Evolutionary conservation across 106 monocot genomes (phyloP), one percentile per base, ranked within the genome.

Genomic region (Phalaenopsis equestris): DNA sequence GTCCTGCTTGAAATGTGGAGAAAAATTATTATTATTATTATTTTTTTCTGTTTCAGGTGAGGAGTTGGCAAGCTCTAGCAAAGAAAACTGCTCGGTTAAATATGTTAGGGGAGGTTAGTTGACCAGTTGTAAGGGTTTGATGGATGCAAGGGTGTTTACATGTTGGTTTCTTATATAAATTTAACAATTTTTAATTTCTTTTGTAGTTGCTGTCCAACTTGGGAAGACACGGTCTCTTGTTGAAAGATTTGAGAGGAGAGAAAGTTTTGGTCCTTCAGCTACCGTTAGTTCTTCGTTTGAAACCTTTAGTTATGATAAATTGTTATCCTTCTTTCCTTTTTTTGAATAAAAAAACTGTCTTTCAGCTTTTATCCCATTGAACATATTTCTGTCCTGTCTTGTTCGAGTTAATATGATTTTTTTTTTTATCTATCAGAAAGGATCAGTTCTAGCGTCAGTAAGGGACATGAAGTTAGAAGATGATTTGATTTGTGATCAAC

Each of bases 181-280:
- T 79, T 77, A 41, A 81, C 76, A 42, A 41, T 84, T 30, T 68
- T 24, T 37, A 41, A 23, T 48, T 73, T 77, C 23, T 78, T 78
- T 73, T 79, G 42, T 83, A 97, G 96, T 94, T 86, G 90, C 90
- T 67, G 90, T 94, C 78, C 90, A 78, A 83, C 86, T 87, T 83
- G 96, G 96, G 82, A 94, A 82, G 73, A 97, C 94, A 78, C 78
- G 88, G 73, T 94, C 94, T 82, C 86, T 97, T 67, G 96, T 97
- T 79, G 89, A 97, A 80, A 89, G 90, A 61, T 97, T 87, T 87
- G 96, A 97, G 80, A 97, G 67, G 72, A 89, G 85, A 87, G 95
- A 95, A 17, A 80, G 61, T 86, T 77, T 46, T 70, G 72, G 83
- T 78, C 61, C 30, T 43, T 6, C 84, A 8, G 23, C 58, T 46